Evolutionary conservation across 495 filamentous ascomycete genomes (phyloP).

Genomic region (Bryoglossum gracile): DNA sequence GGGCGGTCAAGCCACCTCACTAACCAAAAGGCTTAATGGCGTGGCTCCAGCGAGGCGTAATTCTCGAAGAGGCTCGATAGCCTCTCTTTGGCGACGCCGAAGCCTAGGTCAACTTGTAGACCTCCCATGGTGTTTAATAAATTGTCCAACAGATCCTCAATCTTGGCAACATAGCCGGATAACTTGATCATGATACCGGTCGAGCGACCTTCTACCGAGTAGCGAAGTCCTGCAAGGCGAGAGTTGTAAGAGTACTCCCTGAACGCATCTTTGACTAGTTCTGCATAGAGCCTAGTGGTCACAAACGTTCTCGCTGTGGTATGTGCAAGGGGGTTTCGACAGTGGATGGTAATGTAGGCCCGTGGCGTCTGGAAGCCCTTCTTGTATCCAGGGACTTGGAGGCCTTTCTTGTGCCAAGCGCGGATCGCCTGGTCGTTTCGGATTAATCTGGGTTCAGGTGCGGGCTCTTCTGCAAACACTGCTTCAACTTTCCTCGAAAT

Average conservation of each 20-base stretch:
- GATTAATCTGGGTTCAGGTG: conserved; percentile 72
- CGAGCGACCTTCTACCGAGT: conserved; percentile 61
- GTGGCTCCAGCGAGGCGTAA: conserved; percentile 79
- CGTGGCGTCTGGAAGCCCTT: conserved; percentile 99
- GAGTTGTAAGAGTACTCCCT: conserved; percentile 96
- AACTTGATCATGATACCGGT: conserved; percentile 73
- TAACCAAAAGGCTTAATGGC: conserved; percentile 82
- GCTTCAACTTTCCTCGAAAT: conserved; percentile 94
- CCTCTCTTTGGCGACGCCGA: conserved; percentile 86
- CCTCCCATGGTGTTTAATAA: conserved; percentile 85
- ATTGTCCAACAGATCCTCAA: conserved; percentile 84
- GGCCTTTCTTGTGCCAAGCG: conserved; percentile 98
- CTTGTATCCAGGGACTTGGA: no score
- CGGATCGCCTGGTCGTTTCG: conserved; percentile 76
- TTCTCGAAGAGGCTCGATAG: conserved; percentile 69
- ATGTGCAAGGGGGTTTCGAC: conserved; percentile 70
- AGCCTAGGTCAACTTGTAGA: conserved; percentile 73
- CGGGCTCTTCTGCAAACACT: conserved; percentile 70
- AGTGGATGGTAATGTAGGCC: conserved; percentile 70
- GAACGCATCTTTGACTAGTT: conserved; percentile 81
- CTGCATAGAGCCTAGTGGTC: conserved; percentile 74
- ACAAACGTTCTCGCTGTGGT: conserved; percentile 70
- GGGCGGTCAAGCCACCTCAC: conserved; percentile 72
- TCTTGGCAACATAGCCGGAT: conserved; percentile 92
- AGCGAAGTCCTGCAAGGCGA: conserved; percentile 88